These are phyloP conservation scores for Gomphus bonarii DNA, from an alignment of 1,284 basidiomycete genomes.

Conservation along the genomic window DNA sequence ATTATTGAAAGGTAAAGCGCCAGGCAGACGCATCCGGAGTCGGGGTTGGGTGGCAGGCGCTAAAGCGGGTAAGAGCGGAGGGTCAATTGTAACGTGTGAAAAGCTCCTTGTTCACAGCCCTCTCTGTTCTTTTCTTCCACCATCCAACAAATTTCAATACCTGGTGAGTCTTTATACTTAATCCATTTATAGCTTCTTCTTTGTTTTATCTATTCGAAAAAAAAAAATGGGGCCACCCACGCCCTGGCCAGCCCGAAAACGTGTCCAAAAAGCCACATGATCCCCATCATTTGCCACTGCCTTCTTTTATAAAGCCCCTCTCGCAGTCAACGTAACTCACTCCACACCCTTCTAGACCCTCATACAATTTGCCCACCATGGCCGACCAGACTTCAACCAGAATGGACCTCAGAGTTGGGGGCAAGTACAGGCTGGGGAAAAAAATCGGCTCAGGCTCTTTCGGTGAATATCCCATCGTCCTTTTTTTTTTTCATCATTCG, in stretches of 20 bases:
- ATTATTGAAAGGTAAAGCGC: neutral
- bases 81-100: constrained; percentile 1
- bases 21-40: neutral
- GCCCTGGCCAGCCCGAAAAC: neutral
- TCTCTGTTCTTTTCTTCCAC: neutral
- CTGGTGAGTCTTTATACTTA: neutral
- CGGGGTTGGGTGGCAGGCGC: neutral
- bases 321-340: constrained; percentile 1
- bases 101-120: constrained; percentile 3
- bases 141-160: neutral
- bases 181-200: neutral
- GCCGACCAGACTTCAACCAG: constrained; percentile 17
- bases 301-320: constrained; percentile 1
- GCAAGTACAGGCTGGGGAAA: constrained; percentile 98
- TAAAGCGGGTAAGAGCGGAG: neutral
- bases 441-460: constrained; percentile 99
- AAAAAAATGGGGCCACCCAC: neutral
- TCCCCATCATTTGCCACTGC: neutral
- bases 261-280: constrained; percentile 1
- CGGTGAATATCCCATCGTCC: constrained; percentile 44
- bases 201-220: neutral
- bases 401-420: constrained; percentile 92
- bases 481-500: constrained; percentile 2
- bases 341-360: neutral
- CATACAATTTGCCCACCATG: constrained; percentile 13